Evolutionary conservation across 768 basidiomycete genomes (phyloP).

Genomic region (Gautieria morchelliformis): DNA sequence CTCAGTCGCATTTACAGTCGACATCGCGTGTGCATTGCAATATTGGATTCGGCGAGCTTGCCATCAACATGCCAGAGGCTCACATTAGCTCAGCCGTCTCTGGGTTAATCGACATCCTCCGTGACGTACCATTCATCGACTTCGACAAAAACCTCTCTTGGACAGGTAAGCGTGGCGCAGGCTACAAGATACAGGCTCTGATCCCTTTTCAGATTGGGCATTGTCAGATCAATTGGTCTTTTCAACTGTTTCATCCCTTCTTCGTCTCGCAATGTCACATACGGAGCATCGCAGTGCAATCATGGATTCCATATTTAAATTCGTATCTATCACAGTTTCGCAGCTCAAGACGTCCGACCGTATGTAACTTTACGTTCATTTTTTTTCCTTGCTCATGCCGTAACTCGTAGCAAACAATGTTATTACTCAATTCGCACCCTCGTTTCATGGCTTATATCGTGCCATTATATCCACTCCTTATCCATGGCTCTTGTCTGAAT

Average conservation of each 20-base stretch:
- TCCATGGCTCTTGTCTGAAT: slow-evolving; percentile 60
- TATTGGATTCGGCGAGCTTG: slow-evolving; percentile 75
- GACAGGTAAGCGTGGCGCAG: slow-evolving; percentile 44
- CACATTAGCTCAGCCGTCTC: slow-evolving; percentile 47
- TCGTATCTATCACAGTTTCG: slow-evolving; percentile 47
- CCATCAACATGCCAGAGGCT: slow-evolving; percentile 49
- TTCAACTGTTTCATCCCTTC: slow-evolving; percentile 66
- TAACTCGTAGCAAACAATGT: slow-evolving; percentile 49
- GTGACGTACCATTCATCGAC: slow-evolving; percentile 64
- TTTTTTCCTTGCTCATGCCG: background rate
- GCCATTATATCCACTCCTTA: slow-evolving; percentile 75
- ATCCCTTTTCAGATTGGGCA: slow-evolving; percentile 56
- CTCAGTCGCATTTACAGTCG: slow-evolving; percentile 32
- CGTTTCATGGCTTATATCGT: slow-evolving; percentile 79
- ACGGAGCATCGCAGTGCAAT: slow-evolving; percentile 38
- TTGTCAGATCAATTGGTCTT: slow-evolving; percentile 78
- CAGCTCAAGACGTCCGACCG: slow-evolving; percentile 44
- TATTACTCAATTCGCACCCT: slow-evolving; percentile 67
- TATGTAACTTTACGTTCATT: slow-evolving; percentile 25
- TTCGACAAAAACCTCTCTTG: slow-evolving; percentile 74
- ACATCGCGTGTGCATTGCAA: slow-evolving; percentile 68
- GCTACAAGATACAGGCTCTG: background rate
- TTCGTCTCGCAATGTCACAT: slow-evolving; percentile 52
- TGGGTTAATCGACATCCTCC: slow-evolving; percentile 55
- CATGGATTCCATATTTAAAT: slow-evolving; percentile 49